Evolutionary conservation across 106 monocot species (phyloP), one percentile per base, ranked within the genome.

Genomic region (Cymbidium sinense): DNA sequence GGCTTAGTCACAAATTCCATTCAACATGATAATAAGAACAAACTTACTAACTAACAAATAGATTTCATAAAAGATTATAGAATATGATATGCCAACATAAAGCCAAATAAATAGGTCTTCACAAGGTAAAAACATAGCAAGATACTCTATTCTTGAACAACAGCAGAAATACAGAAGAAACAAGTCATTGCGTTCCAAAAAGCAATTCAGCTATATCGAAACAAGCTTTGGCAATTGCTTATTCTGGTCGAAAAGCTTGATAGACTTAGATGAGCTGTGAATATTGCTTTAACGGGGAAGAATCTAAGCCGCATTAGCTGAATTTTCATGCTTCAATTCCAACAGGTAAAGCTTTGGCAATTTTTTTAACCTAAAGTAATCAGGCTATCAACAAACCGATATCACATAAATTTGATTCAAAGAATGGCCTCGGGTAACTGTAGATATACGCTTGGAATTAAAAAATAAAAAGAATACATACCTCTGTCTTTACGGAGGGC

Each of bases 401-500:
- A 47, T 47, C 47, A 47, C 47, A 13, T 47, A 47, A 47, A 47
- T 13, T 2, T 13, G 11, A 15, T 47, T 47, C 47, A 13, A 47
- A 47, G 13, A 2, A 11, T 47, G 47, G 47, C 2, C 2, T 47
- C 47, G 13, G 13, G 11, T 47, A 47, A 13, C 47, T 2, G 11
- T 15, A 47, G 11, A 2, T 2, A 47, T 47, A 47, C 11, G 13
- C 11, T 47, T 11, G 13, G 15, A 47, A 47, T 2, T 2, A 11
- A 47, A 13, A 11, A 47, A 47, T 2, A 21, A 58, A 1, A n/a
- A 67, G 13, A 67, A 31, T 17, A 4, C 4, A 7, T 1, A 92
- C 95, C 88, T 80, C 81, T 81, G 39, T 95, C 88, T 72, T 95
- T 95, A 54, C 95, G 89, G 27, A 92, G 86, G 77, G 89, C 74